Conservation (phyloP, 352 stramenopile species). For the Pythium apleroticum region DNA sequence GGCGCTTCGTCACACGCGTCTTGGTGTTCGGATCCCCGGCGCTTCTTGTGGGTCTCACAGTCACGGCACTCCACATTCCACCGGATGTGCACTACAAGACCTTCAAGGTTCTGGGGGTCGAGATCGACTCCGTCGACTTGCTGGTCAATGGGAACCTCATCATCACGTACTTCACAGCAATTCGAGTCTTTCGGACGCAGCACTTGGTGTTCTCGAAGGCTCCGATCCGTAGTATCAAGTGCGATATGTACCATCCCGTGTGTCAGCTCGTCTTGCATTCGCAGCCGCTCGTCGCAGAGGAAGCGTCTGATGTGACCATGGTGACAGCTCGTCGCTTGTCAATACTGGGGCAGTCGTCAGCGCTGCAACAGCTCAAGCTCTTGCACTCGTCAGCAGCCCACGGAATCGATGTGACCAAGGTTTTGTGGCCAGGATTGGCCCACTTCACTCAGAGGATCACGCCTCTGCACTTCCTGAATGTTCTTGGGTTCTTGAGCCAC, state of each 20-base stretch:
- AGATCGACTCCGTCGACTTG: conserved; percentile 13
- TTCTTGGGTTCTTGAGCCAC: not conserved
- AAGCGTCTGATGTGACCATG: not conserved
- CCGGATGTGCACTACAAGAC: conserved; percentile 14
- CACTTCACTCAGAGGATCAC: not conserved
- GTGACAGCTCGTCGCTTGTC: not conserved
- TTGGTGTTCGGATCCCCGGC: conserved; percentile 14
- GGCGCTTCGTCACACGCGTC: conserved; percentile 9
- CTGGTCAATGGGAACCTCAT: conserved; percentile 19
- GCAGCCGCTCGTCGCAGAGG: not conserved
- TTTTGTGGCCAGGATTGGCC: not conserved
- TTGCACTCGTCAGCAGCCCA: not conserved
- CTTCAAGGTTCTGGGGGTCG: conserved; percentile 5
- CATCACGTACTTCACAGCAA: conserved; percentile 15
- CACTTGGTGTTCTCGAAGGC: conserved; percentile 13
- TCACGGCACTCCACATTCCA: conserved; percentile 11
- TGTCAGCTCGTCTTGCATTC: conserved; percentile 11
- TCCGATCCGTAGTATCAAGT: conserved; percentile 8
- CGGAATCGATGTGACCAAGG: not conserved
- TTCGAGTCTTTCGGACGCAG: conserved; percentile 9
- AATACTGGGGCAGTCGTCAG: not conserved
- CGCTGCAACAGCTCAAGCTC: not conserved
- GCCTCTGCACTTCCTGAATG: not conserved
- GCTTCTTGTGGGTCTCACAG: conserved; percentile 11
- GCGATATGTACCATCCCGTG: conserved; percentile 17